Conservation (phyloP, 2,329 filamentous ascomycete genomes). For the Trichoderma atroviride region DNA sequence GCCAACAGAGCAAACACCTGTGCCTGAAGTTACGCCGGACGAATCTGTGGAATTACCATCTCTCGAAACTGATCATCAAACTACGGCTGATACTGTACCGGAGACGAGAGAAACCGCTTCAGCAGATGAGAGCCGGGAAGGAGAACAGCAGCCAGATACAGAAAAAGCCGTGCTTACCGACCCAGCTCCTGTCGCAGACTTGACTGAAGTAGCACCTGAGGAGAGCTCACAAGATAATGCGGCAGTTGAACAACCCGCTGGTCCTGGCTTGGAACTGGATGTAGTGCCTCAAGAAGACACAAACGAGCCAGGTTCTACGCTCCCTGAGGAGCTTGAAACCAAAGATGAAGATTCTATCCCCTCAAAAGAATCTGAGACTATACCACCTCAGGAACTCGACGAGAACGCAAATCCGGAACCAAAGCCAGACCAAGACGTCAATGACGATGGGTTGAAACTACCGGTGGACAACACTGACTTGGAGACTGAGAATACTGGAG, state of each 20-base stretch:
- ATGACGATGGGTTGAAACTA: background rate
- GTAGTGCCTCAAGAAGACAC: conserved; percentile 37
- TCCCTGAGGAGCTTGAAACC: conserved; percentile 41
- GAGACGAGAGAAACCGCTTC: background rate
- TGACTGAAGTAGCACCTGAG: background rate
- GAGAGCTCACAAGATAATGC: conserved; percentile 28
- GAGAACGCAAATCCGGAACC: background rate
- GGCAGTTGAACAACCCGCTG: conserved; percentile 30
- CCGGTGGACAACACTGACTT: background rate
- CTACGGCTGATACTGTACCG: background rate
- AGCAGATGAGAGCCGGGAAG: background rate
- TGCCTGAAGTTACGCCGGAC: conserved; percentile 24
- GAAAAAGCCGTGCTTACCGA: background rate
- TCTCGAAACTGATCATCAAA: background rate
- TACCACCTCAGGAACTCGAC: conserved; percentile 19
- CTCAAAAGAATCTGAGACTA: conserved; percentile 36
- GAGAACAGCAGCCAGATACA: background rate
- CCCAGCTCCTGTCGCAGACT: background rate
- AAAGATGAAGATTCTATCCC: conserved; percentile 38
- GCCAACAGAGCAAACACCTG: conserved; percentile 32
- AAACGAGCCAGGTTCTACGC: conserved; percentile 37
- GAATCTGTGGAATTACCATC: background rate
- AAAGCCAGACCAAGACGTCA: conserved; percentile 8
- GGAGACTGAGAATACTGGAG: background rate
- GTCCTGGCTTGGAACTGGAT: conserved; percentile 33